Conservation (phyloP, 2,329 filamentous ascomycete species). For the Talaromyces sp. region DNA sequence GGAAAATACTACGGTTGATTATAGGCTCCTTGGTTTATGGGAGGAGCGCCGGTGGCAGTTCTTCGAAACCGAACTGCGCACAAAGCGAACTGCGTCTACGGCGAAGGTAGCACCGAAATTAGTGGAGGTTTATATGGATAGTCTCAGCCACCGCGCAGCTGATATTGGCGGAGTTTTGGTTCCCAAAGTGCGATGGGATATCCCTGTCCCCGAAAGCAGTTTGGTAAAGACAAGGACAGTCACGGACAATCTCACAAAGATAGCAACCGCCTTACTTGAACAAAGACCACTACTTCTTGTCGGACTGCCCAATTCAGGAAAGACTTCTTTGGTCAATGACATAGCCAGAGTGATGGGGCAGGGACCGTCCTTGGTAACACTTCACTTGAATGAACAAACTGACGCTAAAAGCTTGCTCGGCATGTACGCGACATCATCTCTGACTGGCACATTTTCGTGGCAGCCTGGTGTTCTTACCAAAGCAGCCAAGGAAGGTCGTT, state of each 20-base stretch:
- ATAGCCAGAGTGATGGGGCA: slow-evolving; percentile 76
- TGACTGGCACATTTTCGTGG: slow-evolving; percentile 89
- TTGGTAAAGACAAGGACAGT: slow-evolving; percentile 73
- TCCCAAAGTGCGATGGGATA: slow-evolving; percentile 54
- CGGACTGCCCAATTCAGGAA: slow-evolving; percentile 81
- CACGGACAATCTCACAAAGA: slow-evolving; percentile 63
- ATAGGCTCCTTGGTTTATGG: slow-evolving; percentile 66
- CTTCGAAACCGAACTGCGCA: slow-evolving; percentile 25
- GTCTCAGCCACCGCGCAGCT: slow-evolving; percentile 59
- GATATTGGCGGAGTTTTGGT: slow-evolving; percentile 66
- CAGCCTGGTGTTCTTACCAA: slow-evolving; percentile 88
- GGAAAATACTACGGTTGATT: slow-evolving; percentile 75
- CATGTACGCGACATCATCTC: slow-evolving; percentile 84
- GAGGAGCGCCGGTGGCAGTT: slow-evolving; percentile 57
- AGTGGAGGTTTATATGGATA: slow-evolving; percentile 28
- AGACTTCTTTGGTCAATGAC: slow-evolving; percentile 81
- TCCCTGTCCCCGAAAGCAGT: slow-evolving; percentile 46
- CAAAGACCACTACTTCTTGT: slow-evolving; percentile 73
- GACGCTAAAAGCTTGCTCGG: slow-evolving; percentile 96
- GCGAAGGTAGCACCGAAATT: slow-evolving; percentile 23
- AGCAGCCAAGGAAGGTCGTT: slow-evolving; percentile 87
- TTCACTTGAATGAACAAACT: slow-evolving; percentile 96
- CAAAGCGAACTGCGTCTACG: slow-evolving; percentile 20
- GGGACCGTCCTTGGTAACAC: slow-evolving; percentile 77
- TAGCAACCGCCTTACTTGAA: slow-evolving; percentile 66